A percentile compares a stretch with the other conserved stretches of the same genome.
Evolutionary conservation across 208 protist species (phyloP).

Genomic region (Trypanosomatidae sp.): DNA sequence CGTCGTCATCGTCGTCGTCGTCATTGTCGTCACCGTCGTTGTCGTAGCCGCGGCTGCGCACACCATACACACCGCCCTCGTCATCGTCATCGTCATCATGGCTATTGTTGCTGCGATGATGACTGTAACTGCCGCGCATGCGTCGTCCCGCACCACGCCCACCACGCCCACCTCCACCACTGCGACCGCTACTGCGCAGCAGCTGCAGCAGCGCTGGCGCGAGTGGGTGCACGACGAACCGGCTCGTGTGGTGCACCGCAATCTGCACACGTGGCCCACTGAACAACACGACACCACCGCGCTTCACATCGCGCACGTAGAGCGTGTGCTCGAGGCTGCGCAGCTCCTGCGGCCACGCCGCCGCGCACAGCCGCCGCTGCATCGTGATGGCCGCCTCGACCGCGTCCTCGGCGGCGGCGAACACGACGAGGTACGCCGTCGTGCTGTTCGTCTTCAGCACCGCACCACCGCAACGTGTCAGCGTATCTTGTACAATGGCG

Average conservation of each 20-base stretch:
- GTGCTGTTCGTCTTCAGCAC: slow-evolving; percentile 44
- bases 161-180: not conserved
- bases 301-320: slow-evolving; percentile 30
- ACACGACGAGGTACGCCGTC: slow-evolving; percentile 50
- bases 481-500: slow-evolving; percentile 31
- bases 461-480: slow-evolving; percentile 27
- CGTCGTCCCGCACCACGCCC: not conserved
- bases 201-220: not conserved
- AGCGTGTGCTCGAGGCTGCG: slow-evolving; percentile 39
- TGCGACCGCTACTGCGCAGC: not conserved
- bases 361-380: slow-evolving; percentile 26
- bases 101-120: no score
- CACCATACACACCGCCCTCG: no score
- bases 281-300: slow-evolving; percentile 36
- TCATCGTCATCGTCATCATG: no score
- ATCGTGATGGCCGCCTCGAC: slow-evolving; percentile 52
- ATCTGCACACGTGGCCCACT: slow-evolving; percentile 50
- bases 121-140: no score
- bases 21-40: no score
- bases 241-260: slow-evolving; percentile 27
- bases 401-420: slow-evolving; percentile 16
- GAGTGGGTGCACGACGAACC: slow-evolving; percentile 10
- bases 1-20: no score
- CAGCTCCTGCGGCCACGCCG: slow-evolving; percentile 42
- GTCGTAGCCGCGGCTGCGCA: no score